Evolutionary conservation across 257 asterid genomes (phyloP).

Genomic region (Osmanthus fragrans): DNA sequence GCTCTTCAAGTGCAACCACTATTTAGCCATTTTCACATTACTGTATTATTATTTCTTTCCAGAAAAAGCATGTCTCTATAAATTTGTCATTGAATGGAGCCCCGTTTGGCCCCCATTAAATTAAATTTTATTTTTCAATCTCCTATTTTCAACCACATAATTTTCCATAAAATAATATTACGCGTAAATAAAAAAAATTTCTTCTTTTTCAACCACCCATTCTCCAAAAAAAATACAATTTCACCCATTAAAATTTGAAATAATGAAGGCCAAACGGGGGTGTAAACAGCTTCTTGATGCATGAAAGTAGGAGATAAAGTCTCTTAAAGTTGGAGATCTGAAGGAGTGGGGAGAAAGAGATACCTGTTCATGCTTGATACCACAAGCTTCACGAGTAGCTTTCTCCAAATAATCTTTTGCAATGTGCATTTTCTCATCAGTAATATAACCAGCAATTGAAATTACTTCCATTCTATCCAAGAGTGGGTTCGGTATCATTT

Average conservation of each 20-base stretch:
- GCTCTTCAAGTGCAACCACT: background rate
- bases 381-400: constrained; percentile 88
- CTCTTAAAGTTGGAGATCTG: background rate
- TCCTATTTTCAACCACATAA: too few species aligned
- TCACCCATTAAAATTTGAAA: too few species aligned
- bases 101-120: too few species aligned
- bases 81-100: background rate
- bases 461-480: constrained; percentile 99
- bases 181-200: too few species aligned
- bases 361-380: constrained; percentile 94
- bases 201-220: too few species aligned
- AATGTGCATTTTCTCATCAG: constrained; percentile 98
- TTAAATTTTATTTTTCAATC: too few species aligned
- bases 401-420: constrained; percentile 97
- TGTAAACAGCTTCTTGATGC: constrained; percentile 1
- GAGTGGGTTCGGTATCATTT: constrained; percentile 87
- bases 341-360: background rate
- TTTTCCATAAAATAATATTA: too few species aligned
- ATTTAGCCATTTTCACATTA: background rate
- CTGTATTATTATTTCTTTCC: background rate
- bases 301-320: background rate
- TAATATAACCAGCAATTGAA: constrained; percentile 92
- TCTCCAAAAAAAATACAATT: too few species aligned
- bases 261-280: too few species aligned
- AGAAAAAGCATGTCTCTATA: constrained; percentile 7